Base-by-base conservation (phyloP, 345 rosid genomes). In the Brassica nigra region DNA sequence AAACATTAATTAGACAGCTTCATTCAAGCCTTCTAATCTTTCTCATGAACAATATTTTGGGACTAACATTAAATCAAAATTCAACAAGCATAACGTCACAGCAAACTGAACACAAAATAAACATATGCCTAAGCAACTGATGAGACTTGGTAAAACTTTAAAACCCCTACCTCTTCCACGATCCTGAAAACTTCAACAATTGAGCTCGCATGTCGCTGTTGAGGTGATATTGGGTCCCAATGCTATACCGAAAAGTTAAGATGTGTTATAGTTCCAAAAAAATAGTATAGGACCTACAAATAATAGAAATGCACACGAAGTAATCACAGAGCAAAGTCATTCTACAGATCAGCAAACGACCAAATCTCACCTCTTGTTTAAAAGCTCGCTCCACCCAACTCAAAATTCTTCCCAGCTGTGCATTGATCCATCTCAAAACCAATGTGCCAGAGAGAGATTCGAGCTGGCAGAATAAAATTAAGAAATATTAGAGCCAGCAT, bases 221-320 rank as follows among this genome's bases (percentile, higher is more conserved):
- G 98, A 78, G 98, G 90, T 64, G 99, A 95, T 73, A 95, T 89
- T 66, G 97, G 96, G 15, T 91, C 93, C 99, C 99, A 95, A 4
- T 73, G 87, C 99, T 95, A 87, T 70, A 87, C 64, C 52, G 10
- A 76, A 72, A 71, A 44, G 39, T 20, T 57, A 47, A 69, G 47
- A 59, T 15, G 62, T 10, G 76, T 78, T 68, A 67, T 34, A 15
- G 10, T 36, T 69, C 47, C 2, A 30, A 71, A 54, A 67, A 63
- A 63, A 1, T 30, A 54, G 59, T 11, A 52, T 63, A 20, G 66
- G 18, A 29, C 37, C 37, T 15, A 62, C 66, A 29, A 61, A 29
- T 62, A 5, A 62, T 14, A 62, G 37, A 61, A 28, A 62, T 12
- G 66, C 66, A 29, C 31, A 59, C 30, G 6, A 58, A 58, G 66